Evolutionary conservation across 352 stramenopile species (phyloP), one percentile per base, ranked within the genome.

Genomic region (Phytophthora sp.): DNA sequence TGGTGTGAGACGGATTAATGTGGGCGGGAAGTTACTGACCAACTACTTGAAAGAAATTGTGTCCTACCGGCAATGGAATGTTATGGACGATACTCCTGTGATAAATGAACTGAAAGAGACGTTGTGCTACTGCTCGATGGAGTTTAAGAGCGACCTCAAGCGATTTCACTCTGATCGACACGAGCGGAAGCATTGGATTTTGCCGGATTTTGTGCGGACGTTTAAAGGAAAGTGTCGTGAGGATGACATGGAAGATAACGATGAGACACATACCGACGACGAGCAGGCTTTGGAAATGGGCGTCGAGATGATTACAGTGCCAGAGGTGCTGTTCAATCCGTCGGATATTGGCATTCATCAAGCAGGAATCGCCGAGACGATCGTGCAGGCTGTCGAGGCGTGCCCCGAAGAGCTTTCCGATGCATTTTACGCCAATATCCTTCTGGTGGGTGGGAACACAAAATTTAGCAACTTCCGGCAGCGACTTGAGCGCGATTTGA

Each of bases 21-120:
- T 99, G 20, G 96, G 97, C 29, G 97, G 96, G 20, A 98, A 99
- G 61, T 69, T 99, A 50, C 76, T 99, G 56, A 98, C 96, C 2
- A 98, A 99, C 76, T 98, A 98, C 66, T 74, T 98, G 5, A 98
- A 99, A 65, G 96, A 99, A 77, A 85, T 97, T 45, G 84, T 98
- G 8, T 98, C 90, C 11, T 99, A 97, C 66, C 84, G 96, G 12
- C 96, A 99, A 67, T 98, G 88, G 77, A 99, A 99, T 67, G 89
- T 99, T 57, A 98, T 98, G 92, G 95, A 99, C 63, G 79, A 92
- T 30, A 80, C 79, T 23, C 58, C 57, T 8, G 65, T 93, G 18
- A 84, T 93, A 30, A 89, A 93, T 49, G 74, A 93, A 45, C 78
- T 97, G 4, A 98, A 98, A 61, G 84, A 98, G 63, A 56, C 89